Base-by-base conservation (phyloP, 2,329 filamentous ascomycete genomes). In the Talaromyces sp. region DNA sequence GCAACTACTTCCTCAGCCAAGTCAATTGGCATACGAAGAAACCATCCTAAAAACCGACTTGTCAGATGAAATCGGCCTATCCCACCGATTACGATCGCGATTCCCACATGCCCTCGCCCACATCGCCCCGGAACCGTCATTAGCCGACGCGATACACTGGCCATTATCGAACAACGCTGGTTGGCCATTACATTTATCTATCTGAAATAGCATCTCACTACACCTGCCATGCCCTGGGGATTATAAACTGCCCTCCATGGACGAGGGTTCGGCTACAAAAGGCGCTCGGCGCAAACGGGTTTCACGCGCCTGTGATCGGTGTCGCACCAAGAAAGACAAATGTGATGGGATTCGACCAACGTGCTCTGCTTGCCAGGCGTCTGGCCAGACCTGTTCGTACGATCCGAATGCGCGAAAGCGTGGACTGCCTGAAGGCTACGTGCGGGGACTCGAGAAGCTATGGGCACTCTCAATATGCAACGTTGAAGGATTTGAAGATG, bases 401-500 rank as follows among this genome's bases (percentile, higher is more conserved):
- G 75, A 79, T 58, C 75, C 77, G 13, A 71, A 73, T 59, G 75
- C 72, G 55, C 80, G 79, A 66, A 80, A 80, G 65, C 73, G 78
- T 58, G 78, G 78, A 19, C 66, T 80, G 17, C 78, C 77, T 1
- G 78, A 80, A 64, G 78, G 78, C 42, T 80, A 80, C 68, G 77
- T 80, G 33, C 76, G 78, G 22, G 77, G 77, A 3, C 60, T 80
- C 58, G 78, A 80, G 65, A 80, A 80, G 65, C 69, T 80, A 33
- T 79, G 76, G 75, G 77, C 77, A 7, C 64, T 80, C 28, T 73
- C 76, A 8, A 70, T 79, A 44, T 76, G 73, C 63, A 79, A 78
- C 42, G 75, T 79, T 55, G 73, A 77, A 33, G 78, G 78, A 5
- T 72, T 79, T 42, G 78, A 80, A 62, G 75, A 77, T 25, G 73